These are phyloP conservation scores for Gastrodia elata DNA, from an alignment of 106 monocot species.

Conservation along the genomic window DNA sequence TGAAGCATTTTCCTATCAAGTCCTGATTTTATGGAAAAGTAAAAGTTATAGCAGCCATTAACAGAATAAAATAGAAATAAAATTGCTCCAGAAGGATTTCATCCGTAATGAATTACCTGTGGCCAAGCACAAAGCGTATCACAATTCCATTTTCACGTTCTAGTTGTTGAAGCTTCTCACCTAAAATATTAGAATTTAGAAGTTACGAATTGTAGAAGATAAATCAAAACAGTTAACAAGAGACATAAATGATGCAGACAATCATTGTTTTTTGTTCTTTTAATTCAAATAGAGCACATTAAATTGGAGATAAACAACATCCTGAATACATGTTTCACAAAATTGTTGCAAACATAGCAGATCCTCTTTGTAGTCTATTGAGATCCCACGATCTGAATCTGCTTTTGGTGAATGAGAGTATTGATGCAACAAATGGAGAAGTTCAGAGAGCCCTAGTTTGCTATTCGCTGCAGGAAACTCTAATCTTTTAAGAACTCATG, in stretches of 20 bases:
- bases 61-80: too few species aligned
- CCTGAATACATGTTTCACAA: neutral
- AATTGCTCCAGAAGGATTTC: neutral
- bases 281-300: neutral
- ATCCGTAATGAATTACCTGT: slow-evolving; percentile 27
- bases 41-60: too few species aligned
- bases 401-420: too few species aligned
- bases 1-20: too few species aligned
- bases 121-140: slow-evolving; percentile 62
- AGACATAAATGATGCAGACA: neutral
- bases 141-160: slow-evolving; percentile 65
- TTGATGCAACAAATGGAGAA: too few species aligned
- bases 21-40: too few species aligned
- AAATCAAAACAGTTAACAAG: neutral
- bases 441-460: too few species aligned
- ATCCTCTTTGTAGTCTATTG: too few species aligned
- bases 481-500: too few species aligned
- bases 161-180: slow-evolving; percentile 41
- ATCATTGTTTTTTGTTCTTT: neutral
- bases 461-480: too few species aligned
- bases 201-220: neutral
- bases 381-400: too few species aligned
- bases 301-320: neutral
- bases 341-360: neutral
- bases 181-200: slow-evolving; percentile 14